phyloP scores from a whole-genome alignment of 495 filamentous ascomycete genomes.

The Daldinia vernicosa region DNA sequence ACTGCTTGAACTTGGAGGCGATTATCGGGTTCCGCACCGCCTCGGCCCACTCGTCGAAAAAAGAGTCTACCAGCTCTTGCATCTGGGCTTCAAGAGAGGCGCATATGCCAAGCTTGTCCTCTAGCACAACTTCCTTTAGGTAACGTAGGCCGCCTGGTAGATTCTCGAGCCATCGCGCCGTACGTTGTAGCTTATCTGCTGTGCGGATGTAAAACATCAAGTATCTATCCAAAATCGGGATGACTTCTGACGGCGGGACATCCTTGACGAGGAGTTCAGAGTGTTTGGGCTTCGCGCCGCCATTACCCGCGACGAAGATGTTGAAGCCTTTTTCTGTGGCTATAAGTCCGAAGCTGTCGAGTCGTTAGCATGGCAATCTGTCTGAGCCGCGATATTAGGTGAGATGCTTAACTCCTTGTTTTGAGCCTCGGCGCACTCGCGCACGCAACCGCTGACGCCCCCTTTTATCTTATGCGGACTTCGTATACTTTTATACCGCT shows the following conservation, averaged over 20 bases:
- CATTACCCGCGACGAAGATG: constrained; percentile 92
- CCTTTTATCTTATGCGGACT: constrained; percentile 94
- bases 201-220: constrained; percentile 97
- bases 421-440: constrained; percentile 95
- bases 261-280: constrained; percentile 91
- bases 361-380: constrained; percentile 16
- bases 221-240: constrained; percentile 90
- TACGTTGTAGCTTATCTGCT: constrained; percentile 93
- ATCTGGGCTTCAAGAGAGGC: constrained; percentile 90
- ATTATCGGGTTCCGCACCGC: constrained; percentile 75
- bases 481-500: constrained; percentile 93
- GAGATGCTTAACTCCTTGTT: constrained; percentile 81
- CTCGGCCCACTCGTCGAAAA: constrained; percentile 96
- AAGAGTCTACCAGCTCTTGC: constrained; percentile 86
- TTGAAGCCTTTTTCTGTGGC: constrained; percentile 97
- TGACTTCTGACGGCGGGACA: constrained; percentile 83
- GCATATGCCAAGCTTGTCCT: constrained; percentile 89
- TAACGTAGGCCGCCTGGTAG: constrained; percentile 89
- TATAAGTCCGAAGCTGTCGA: constrained; percentile 84
- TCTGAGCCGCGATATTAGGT: background rate
- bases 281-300: constrained; percentile 87
- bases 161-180: constrained; percentile 90
- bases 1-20: constrained; percentile 81
- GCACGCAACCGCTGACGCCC: constrained; percentile 89
- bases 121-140: constrained; percentile 81